A percentile compares a stretch with the other conserved stretches of the same genome.
phyloP scores from a whole-genome alignment of 1,284 basidiomycete species.

The Kalmanozyma brasiliensis region DNA sequence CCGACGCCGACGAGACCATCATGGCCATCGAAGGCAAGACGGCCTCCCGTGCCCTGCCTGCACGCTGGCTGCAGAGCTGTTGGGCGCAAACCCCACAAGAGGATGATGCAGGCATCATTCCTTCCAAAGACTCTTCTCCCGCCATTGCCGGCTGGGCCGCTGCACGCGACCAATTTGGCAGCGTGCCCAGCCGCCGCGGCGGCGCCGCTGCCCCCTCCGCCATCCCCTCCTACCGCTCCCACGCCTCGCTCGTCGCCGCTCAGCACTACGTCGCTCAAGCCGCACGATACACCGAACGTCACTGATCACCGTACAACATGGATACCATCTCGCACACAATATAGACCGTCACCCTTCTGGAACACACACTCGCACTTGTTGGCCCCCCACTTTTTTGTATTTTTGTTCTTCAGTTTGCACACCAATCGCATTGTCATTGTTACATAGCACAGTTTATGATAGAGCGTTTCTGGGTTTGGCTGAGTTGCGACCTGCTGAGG shows the following conservation, averaged over 20 bases:
- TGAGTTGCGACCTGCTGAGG: too few relatives aligned
- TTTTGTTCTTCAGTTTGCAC: neutral
- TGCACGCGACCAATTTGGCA: conserved; percentile 18
- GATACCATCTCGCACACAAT: conserved; percentile 13
- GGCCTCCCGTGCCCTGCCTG: conserved; percentile 20
- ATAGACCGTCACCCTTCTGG: conserved; percentile 7
- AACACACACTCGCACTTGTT: neutral
- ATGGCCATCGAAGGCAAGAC: conserved; percentile 19
- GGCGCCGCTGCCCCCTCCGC: conserved; percentile 7
- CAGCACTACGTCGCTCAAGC: conserved; percentile 23
- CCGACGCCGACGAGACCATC: conserved; percentile 16
- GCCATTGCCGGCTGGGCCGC: conserved; percentile 4
- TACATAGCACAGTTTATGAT: too few relatives aligned
- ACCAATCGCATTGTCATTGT: too few relatives aligned
- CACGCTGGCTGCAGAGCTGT: conserved; percentile 33
- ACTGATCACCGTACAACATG: conserved; percentile 19
- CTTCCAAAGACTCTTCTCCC: conserved; percentile 10
- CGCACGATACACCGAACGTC: conserved; percentile 8
- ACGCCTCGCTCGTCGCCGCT: conserved; percentile 19
- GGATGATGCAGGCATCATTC: too few relatives aligned
- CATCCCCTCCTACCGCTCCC: conserved; percentile 26
- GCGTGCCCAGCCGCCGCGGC: conserved; percentile 14
- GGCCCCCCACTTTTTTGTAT: too few relatives aligned
- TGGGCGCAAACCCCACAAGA: too few relatives aligned
- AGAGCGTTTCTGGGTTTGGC: too few relatives aligned